Evolutionary conservation across 139 green algal species (phyloP), one percentile per base, ranked within the genome.

Genomic region (Gonium pectorale): DNA sequence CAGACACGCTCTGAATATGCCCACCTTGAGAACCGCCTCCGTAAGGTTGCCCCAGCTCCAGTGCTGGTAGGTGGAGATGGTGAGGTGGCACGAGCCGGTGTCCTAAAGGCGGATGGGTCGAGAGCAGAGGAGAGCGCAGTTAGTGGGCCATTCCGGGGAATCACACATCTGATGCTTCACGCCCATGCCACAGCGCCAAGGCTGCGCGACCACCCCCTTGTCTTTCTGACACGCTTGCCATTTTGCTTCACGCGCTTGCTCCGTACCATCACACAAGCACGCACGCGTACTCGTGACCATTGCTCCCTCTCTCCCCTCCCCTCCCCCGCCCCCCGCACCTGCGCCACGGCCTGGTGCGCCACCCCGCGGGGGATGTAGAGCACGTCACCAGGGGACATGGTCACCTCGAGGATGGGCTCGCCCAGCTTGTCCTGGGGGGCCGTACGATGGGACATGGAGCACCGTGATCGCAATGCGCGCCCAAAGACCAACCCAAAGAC

Each of bases 341-440:
- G 88, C 1, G 93, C 91, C 6, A 78, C 60, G 3, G 95, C 94
- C 80, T 96, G 89, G 85, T 97, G 94, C 46, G 96, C 86, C 15
- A 86, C 93, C 26, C 95, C 95, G 19, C 95, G 90, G 2, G 95
- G 95, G 88, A 98, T 80, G 90, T 97, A 98, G 74, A 98, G 88
- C 81, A 97, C 91, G 74, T 98, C 95, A 9, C 95, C 95, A 8
- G 89, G 83, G 81, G 90, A 19, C 67, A 98, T 87, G 3, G 81
- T 92, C 24, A 94, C 90, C 79, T 96, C 90, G 83, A 96, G 81
- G 37, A 92, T 67, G 15, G 90, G 89, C 68, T 88, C 37, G 21
- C 92, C 91, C 15, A 95, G 54, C 27, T 68, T 56, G 22, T 84
- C 75, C 85, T 93, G 79, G 24, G 59, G 15, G 24, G 51, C 4